phyloP scores from a whole-genome alignment of 352 stramenopile species.

The Pythium phragmitis region DNA sequence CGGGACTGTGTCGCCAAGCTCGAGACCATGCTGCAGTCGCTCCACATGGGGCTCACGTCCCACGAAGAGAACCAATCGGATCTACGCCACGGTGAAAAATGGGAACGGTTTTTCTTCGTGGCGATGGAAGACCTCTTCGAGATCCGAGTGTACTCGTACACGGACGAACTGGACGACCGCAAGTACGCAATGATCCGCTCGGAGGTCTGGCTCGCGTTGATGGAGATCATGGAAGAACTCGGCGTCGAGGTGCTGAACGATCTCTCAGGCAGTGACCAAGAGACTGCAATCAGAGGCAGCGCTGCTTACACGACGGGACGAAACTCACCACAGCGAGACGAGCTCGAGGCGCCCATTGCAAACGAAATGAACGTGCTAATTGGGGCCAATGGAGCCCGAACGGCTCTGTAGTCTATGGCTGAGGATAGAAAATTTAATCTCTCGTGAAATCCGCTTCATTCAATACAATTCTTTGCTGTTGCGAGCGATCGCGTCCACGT shows the following conservation, averaged over 20 bases:
- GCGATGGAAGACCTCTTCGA: conserved; percentile 85
- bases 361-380: conserved; percentile 58
- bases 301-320: conserved; percentile 21
- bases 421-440: conserved; percentile 5
- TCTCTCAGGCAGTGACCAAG: conserved; percentile 1
- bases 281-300: not conserved
- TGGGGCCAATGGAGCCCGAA: conserved; percentile 33
- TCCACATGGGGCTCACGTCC: conserved; percentile 83
- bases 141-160: conserved; percentile 87
- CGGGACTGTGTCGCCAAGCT: conserved; percentile 57
- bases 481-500: conserved; percentile 39
- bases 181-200: conserved; percentile 90
- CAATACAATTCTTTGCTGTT: conserved; percentile 23
- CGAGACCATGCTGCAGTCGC: conserved; percentile 78
- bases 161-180: conserved; percentile 79
- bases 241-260: conserved; percentile 58
- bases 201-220: conserved; percentile 86
- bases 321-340: conserved; percentile 24
- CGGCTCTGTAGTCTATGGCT: not conserved
- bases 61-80: conserved; percentile 86
- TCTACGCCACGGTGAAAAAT: conserved; percentile 76
- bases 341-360: conserved; percentile 47
- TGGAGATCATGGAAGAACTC: conserved; percentile 89
- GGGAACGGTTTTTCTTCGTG: conserved; percentile 83
- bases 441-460: not conserved